A percentile compares a stretch with the other conserved stretches of the same genome.
These are phyloP conservation scores for Pycnococcus provasolii DNA, from an alignment of 139 green algal species.

Conservation along the genomic window DNA sequence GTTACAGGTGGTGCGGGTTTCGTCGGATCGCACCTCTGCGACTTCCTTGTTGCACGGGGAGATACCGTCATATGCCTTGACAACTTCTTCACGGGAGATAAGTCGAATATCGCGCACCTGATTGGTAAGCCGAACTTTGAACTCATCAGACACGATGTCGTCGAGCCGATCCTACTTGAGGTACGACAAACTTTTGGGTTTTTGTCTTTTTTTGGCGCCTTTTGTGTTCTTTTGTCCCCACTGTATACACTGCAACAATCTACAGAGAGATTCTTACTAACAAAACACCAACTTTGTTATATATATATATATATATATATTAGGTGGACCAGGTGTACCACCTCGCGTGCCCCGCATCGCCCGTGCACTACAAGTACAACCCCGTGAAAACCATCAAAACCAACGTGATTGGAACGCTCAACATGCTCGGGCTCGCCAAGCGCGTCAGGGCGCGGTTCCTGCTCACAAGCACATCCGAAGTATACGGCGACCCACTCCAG, in stretches of 20 bases:
- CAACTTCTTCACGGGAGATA: slow-evolving; percentile 91
- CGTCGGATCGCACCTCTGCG: slow-evolving; percentile 88
- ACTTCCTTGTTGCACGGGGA: slow-evolving; percentile 70
- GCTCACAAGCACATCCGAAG: slow-evolving; percentile 83
- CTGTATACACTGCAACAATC: background rate
- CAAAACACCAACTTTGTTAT: background rate
- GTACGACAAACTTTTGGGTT: background rate
- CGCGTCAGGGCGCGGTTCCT: slow-evolving; percentile 82
- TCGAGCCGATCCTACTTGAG: slow-evolving; percentile 87
- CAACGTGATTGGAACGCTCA: slow-evolving; percentile 91
- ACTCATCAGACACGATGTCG: slow-evolving; percentile 92
- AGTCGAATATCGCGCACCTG: slow-evolving; percentile 79
- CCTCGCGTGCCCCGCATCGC: slow-evolving; percentile 94
- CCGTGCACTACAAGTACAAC: slow-evolving; percentile 99
- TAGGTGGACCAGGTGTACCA: slow-evolving; percentile 95
- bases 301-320: background rate
- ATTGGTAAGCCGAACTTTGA: slow-evolving; percentile 87
- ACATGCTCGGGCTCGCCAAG: slow-evolving; percentile 99
- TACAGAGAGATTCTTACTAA: background rate
- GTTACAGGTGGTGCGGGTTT: slow-evolving; percentile 94
- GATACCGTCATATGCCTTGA: slow-evolving; percentile 92
- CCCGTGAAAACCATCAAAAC: slow-evolving; percentile 78
- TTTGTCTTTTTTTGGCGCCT: background rate
- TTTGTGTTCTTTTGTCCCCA: background rate
- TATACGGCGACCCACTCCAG: slow-evolving; percentile 96